Conservation (phyloP, 1,284 basidiomycete species). For the Trichosporon sp. region DNA sequence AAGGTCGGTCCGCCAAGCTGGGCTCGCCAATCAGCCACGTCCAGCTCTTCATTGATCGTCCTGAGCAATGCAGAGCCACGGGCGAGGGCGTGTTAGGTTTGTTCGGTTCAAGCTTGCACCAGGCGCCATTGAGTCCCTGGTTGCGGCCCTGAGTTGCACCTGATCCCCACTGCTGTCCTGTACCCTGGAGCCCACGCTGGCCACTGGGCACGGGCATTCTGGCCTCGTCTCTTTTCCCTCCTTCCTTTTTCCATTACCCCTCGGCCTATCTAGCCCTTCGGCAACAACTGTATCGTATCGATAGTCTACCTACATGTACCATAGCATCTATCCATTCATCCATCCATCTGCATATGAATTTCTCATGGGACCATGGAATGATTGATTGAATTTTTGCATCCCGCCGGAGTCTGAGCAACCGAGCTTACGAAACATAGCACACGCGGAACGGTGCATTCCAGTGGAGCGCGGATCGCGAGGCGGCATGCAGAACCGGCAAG, state of each 20-base stretch:
- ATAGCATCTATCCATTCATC: no score
- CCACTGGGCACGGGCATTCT: background rate
- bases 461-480: background rate
- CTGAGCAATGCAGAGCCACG: no score
- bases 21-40: background rate
- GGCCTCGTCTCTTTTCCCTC: background rate
- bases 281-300: background rate
- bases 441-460: background rate
- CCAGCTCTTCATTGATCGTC: background rate
- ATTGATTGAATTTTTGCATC: background rate
- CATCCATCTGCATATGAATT: background rate
- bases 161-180: background rate
- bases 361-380: background rate
- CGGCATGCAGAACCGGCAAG: background rate
- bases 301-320: no score
- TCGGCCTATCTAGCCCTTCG: no score
- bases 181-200: background rate
- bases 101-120: background rate
- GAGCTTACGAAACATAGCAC: background rate
- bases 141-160: background rate
- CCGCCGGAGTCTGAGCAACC: no score
- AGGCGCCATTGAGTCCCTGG: background rate
- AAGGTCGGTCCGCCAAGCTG: background rate
- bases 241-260: background rate
- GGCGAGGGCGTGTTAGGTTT: background rate